Evolutionary conservation across 2,329 filamentous ascomycete genomes (phyloP), one percentile per base, ranked within the genome.

Genomic region (Stemphylium beticola): DNA sequence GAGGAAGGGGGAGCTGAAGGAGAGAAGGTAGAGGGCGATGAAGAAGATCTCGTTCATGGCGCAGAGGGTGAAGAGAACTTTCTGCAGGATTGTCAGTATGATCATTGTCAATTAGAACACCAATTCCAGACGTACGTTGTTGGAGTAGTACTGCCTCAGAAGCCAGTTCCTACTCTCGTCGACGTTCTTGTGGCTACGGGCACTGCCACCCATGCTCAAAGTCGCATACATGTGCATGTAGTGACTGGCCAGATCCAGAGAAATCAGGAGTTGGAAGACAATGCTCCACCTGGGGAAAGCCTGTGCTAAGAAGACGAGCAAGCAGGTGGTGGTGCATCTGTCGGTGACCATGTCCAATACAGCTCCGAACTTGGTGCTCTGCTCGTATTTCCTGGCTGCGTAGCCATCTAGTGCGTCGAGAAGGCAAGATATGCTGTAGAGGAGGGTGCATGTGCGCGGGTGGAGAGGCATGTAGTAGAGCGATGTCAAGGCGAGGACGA

Each of bases 141-240:
- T 98, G 60, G 92, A 93, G 79, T 99, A 99, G 82, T 99, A 99
- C 53, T 96, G 82, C 77, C 96, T 95, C 75, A 99, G 79, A 55
- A 98, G 82, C 86, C 88, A 91, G 81, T 91, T 96, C 75, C 92
- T 83, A 74, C 85, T 90, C 77, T 90, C 88, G 73, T 96, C 92
- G 47, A 99, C 88, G 67, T 90, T 93, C 86, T 99, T 99, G 81
- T 99, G 95, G 80, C 92, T 91, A 66, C 85, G 81, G 15, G 87
- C 85, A 49, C 86, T 83, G 48, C 91, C 92, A 49, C 90, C 92
- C 86, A 96, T 95, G 62, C 88, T 88, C 69, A 97, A 81, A 0
- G 92, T 96, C 11, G 93, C 91, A 74, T 96, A 98, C 95, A 99
- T 99, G 80, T 99, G 95, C 82, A 98, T 93, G 75, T 98, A 99